phyloP scores from a whole-genome alignment of 306 rosid genomes.

The Alnus glutinosa region DNA sequence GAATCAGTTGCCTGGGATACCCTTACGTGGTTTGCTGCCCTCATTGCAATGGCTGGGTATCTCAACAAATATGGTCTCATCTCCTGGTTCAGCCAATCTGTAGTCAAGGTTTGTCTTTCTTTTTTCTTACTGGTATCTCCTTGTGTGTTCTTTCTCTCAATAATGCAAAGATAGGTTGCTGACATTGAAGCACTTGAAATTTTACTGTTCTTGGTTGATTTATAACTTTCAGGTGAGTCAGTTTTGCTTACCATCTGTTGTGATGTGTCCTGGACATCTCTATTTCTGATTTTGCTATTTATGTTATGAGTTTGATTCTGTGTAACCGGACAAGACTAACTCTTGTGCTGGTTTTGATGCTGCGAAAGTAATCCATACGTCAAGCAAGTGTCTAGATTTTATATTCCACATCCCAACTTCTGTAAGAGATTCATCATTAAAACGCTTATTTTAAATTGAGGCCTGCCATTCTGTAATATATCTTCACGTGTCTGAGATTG shows the following conservation, averaged over 20 bases:
- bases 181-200: background rate
- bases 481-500: background rate
- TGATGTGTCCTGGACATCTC: background rate
- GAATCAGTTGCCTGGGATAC: constrained; percentile 99
- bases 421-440: background rate
- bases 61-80: constrained; percentile 98
- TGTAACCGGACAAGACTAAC: background rate
- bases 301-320: background rate
- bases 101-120: constrained; percentile 77
- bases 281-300: background rate
- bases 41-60: constrained; percentile 99
- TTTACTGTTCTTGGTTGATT: background rate
- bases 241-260: background rate
- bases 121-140: constrained; percentile 12
- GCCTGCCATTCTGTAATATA: background rate
- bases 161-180: background rate
- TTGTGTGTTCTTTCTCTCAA: background rate
- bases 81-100: constrained; percentile 95
- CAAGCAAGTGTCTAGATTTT: too few species aligned
- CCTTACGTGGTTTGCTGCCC: constrained; percentile 99
- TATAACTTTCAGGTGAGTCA: background rate
- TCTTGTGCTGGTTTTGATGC: background rate
- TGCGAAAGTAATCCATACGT: background rate
- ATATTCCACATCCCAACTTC: background rate
- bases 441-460: too few species aligned